Evolutionary conservation across 164 flowering plant genomes (phyloP).

Genomic region (Echeveria elegans): DNA sequence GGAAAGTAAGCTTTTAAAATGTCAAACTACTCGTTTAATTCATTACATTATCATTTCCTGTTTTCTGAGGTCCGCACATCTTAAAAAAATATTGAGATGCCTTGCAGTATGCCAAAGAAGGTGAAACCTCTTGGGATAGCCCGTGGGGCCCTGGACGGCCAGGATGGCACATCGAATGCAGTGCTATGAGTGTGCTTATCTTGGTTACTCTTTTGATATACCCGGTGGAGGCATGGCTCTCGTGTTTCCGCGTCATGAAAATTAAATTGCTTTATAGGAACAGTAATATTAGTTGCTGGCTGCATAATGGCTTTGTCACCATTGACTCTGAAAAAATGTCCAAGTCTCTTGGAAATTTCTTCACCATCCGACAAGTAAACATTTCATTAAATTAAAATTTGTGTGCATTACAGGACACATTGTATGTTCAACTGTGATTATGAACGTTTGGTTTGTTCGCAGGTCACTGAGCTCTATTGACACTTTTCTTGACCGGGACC

Average conservation of each 20-base stretch:
- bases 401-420: background rate
- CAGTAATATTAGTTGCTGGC: slow-evolving; percentile 77
- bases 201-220: slow-evolving; percentile 82
- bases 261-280: slow-evolving; percentile 81
- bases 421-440: background rate
- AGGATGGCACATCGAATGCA: slow-evolving; percentile 99
- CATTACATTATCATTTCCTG: too few species aligned
- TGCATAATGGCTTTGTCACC: slow-evolving; percentile 95
- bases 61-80: too few species aligned
- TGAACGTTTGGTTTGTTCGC: slow-evolving; percentile 8
- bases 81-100: background rate
- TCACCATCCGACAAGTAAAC: slow-evolving; percentile 88
- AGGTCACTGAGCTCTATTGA: slow-evolving; percentile 84
- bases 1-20: slow-evolving; percentile 61
- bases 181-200: slow-evolving; percentile 98
- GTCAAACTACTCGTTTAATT: background rate
- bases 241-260: slow-evolving; percentile 96
- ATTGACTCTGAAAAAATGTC: slow-evolving; percentile 92
- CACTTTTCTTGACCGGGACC: slow-evolving; percentile 77
- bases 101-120: slow-evolving; percentile 81
- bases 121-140: slow-evolving; percentile 93
- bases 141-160: slow-evolving; percentile 99
- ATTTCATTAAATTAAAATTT: background rate
- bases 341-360: slow-evolving; percentile 93
- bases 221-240: slow-evolving; percentile 99